Conservation (phyloP, 2,329 filamentous ascomycete genomes). For the Zasmidium citrigriseum region DNA sequence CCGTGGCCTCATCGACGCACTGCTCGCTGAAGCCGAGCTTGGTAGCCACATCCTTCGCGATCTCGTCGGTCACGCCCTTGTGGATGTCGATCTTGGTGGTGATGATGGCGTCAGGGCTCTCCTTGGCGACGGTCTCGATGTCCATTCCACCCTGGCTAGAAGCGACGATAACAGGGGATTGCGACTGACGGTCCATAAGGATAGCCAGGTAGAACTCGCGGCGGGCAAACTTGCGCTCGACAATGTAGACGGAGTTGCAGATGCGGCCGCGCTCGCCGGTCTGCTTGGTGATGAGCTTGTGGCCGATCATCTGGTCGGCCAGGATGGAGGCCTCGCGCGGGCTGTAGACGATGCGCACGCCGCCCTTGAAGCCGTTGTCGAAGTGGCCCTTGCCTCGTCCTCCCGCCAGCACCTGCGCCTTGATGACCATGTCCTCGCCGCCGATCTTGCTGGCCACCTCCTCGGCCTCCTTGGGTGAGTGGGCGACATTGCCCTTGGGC, state of each 20-base stretch:
- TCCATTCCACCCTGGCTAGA: constrained; percentile 99
- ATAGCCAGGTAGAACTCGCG: constrained; percentile 99
- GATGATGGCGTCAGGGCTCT: constrained; percentile 92
- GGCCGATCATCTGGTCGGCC: constrained; percentile 98
- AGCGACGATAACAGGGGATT: constrained; percentile 92
- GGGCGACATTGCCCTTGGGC: constrained; percentile 85
- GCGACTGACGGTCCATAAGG: constrained; percentile 92
- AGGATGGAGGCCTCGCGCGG: constrained; percentile 96
- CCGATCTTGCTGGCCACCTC: constrained; percentile 86
- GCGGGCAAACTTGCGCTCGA: constrained; percentile 98
- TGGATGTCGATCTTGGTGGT: constrained; percentile 95
- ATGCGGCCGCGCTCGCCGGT: constrained; percentile 89
- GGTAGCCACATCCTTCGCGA: constrained; percentile 83
- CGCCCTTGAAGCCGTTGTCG: constrained; percentile 97
- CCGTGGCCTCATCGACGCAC: constrained; percentile 92
- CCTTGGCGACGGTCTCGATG: constrained; percentile 97
- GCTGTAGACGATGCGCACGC: constrained; percentile 98
- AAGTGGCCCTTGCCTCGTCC: constrained; percentile 97
- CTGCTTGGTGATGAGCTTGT: constrained; percentile 99
- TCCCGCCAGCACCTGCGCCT: constrained; percentile 97
- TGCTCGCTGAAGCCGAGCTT: constrained; percentile 97
- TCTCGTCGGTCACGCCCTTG: constrained; percentile 90
- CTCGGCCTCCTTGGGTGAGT: constrained; percentile 83
- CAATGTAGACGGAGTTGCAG: constrained; percentile 98
- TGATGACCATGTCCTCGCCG: constrained; percentile 97